Evolutionary conservation across 106 monocot genomes (phyloP), one percentile per base, ranked within the genome.

Genomic region (Chionographis japonica): DNA sequence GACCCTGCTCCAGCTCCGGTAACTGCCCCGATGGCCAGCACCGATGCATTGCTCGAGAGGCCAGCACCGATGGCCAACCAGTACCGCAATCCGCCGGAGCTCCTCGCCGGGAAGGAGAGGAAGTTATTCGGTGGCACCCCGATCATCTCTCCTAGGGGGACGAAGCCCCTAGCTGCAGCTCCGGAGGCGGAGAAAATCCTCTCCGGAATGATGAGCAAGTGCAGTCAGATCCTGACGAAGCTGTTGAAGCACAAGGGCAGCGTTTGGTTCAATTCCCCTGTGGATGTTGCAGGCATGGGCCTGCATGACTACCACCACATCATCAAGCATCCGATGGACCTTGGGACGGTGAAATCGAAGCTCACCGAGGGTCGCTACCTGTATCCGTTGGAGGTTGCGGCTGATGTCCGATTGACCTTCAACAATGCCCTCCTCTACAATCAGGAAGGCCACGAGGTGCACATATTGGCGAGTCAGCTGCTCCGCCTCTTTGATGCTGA

Each of bases 381-480:
- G 4, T 71, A 69, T 2, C 89, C 92, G 0, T 12, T 57, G 36
- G 83, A 92, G 15, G 89, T 87, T 46, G 97, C 97, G 0, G 50
- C 68, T 3, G 97, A 97, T 42, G 66, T 97, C 4, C 65, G 89
- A 40, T 62, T 97, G 12, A 97, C 97, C 38, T 97, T 97, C 75
- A 80, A 83, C 49, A 97, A 97, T 56, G 97, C 97, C 40, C 80
- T 97, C 27, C 61, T 74, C 3, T 97, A 97, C 84, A 97, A 95
- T 38, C 91, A 88, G 0, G 40, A 64, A 12, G 83, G 83, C 6
- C 88, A 92, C 52, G 88, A 73, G 16, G 88, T 92, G 55, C 63
- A 92, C 58, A 72, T 50, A 5, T 56, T 92, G 27, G 92, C 92
- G 0, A 70, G 52, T 8, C 72, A 60, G 72, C 70, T 88, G 15